Percentiles rank a stretch among this genome's conserved stretches.
Conservation (phyloP, 176 grass and related monocot genomes). For the Luzula sylvatica region DNA sequence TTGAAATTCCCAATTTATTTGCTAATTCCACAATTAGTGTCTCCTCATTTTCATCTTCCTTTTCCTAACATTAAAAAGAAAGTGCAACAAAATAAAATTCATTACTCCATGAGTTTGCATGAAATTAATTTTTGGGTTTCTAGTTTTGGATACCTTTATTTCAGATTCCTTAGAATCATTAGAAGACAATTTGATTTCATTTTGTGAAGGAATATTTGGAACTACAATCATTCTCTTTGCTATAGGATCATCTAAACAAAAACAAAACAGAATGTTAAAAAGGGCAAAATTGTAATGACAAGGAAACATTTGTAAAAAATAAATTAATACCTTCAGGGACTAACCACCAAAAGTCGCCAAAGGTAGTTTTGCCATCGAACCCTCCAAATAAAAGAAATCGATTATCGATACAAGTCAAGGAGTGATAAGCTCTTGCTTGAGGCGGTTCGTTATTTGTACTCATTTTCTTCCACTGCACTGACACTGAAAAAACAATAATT, state of each 20-base stretch:
- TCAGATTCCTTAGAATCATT: conserved; percentile 21
- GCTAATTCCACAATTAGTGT: conserved; percentile 48
- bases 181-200: conserved; percentile 19
- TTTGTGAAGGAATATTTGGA: conserved; percentile 38
- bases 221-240: conserved; percentile 41
- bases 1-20: conserved; percentile 58
- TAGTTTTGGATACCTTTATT: background rate
- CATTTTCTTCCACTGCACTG: conserved; percentile 91
- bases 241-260: conserved; percentile 79
- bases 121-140: background rate
- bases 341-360: conserved; percentile 96
- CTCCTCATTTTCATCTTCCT: conserved; percentile 12
- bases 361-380: conserved; percentile 94
- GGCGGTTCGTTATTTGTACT: conserved; percentile 63
- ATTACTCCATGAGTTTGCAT: too few species aligned
- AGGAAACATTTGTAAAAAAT: background rate
- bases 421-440: conserved; percentile 80
- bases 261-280: background rate
- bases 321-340: conserved; percentile 76
- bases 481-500: conserved; percentile 46
- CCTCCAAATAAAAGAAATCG: conserved; percentile 94
- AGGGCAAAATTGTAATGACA: background rate
- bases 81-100: background rate
- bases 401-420: conserved; percentile 68
- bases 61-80: conserved; percentile 9